A percentile compares a stretch with the other conserved stretches of the same genome.
Conservation (phyloP, 371 early-diverging fungal species). For the Saksenaea oblongispora region DNA sequence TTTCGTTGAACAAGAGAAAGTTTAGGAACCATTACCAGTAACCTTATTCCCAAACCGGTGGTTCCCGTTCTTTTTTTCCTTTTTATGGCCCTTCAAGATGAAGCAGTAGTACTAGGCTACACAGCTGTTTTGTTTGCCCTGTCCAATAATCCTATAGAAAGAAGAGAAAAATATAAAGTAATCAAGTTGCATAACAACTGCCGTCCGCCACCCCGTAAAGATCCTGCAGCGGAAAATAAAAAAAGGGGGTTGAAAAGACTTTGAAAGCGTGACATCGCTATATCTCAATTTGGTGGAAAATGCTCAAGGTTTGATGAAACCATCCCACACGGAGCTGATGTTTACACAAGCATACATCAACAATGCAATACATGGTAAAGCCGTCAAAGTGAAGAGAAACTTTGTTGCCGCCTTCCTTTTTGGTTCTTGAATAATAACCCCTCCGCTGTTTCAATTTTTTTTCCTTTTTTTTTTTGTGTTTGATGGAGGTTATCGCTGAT, state of each 20-base stretch:
- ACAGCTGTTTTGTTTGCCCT: background rate
- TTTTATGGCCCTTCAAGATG: background rate
- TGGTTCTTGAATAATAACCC: slow-evolving; percentile 1
- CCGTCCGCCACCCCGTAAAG: background rate
- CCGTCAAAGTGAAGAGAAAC: background rate
- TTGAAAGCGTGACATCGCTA: background rate
- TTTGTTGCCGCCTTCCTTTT: background rate
- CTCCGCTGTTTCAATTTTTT: background rate
- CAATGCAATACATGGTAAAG: slow-evolving; percentile 1
- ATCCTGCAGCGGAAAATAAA: slow-evolving; percentile 1
- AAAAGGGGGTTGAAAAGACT: background rate
- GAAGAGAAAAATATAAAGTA: background rate
- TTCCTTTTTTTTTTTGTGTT: background rate
- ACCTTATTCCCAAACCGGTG: background rate
- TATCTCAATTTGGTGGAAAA: background rate
- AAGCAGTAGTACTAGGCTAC: slow-evolving; percentile 3
- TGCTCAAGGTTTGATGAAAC: background rate
- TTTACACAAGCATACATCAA: background rate
- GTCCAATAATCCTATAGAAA: background rate
- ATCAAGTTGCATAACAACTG: background rate
- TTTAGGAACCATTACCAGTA: background rate
- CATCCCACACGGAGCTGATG: background rate
- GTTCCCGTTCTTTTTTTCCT: background rate
- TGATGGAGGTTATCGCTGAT: background rate
- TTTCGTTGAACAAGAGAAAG: background rate